These are phyloP conservation scores for Eragrostis tef DNA, from an alignment of 202 grass and related monocot genomes.

Conservation along the genomic window DNA sequence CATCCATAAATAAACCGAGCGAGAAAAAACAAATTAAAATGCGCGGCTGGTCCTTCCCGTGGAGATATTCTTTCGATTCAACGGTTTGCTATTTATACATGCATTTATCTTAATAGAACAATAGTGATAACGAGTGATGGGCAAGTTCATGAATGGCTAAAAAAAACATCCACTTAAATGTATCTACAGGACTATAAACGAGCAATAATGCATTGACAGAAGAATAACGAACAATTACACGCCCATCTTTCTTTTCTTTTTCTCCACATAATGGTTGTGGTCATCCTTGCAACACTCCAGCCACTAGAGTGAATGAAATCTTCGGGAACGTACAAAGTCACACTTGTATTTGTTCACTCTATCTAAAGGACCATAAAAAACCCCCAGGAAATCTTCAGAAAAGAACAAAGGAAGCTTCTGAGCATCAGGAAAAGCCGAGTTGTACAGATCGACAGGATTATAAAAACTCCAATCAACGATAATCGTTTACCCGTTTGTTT, in stretches of 20 bases:
- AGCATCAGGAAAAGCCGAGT: slow-evolving; percentile 39
- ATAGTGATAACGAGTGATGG: slow-evolving; percentile 37
- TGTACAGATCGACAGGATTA: slow-evolving; percentile 50
- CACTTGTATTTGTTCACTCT: neutral
- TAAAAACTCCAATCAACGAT: slow-evolving; percentile 48
- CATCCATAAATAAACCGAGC: neutral
- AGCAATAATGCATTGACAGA: slow-evolving; percentile 16
- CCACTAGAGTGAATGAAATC: slow-evolving; percentile 1
- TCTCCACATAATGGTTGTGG: slow-evolving; percentile 22
- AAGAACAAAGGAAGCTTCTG: slow-evolving; percentile 53
- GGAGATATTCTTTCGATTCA: slow-evolving; percentile 43
- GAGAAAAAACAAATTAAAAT: neutral
- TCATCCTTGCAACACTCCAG: slow-evolving; percentile 19
- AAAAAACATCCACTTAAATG: no score
- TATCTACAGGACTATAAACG: no score
- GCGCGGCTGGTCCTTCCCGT: neutral
- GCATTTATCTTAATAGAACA: slow-evolving; percentile 21
- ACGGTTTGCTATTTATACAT: slow-evolving; percentile 21
- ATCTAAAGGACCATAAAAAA: neutral
- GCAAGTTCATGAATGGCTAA: slow-evolving; percentile 38
- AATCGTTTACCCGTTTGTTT: slow-evolving; percentile 38
- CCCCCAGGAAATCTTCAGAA: slow-evolving; percentile 33
- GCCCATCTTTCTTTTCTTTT: neutral
- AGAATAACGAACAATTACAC: neutral
- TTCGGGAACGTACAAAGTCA: neutral